Conservation (phyloP, 129 eudicot species). For the Tagetes erecta region DNA sequence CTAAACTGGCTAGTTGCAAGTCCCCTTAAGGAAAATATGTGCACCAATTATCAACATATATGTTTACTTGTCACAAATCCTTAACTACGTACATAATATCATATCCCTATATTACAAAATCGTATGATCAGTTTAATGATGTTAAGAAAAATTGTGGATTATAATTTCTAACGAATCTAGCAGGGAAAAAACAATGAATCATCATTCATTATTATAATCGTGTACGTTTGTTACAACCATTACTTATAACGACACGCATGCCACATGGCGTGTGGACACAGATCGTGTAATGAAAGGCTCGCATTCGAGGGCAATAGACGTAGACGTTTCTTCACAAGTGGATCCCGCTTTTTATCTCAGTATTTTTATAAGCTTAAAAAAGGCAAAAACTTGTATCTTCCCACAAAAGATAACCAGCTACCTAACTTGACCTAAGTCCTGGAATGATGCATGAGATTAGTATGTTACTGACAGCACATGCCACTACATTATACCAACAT, state of each 20-base stretch:
- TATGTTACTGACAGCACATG: constrained; percentile 27
- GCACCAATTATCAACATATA: too few species aligned
- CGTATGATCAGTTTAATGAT: neutral
- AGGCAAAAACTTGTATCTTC: constrained; percentile 69
- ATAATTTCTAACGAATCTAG: constrained; percentile 6
- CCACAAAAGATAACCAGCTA: constrained; percentile 40
- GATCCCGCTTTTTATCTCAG: constrained; percentile 66
- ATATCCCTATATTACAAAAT: neutral
- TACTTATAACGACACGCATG: constrained; percentile 12
- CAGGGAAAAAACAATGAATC: neutral
- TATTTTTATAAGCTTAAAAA: constrained; percentile 58
- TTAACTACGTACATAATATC: neutral
- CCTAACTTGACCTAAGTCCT: constrained; percentile 13
- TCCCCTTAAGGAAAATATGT: too few species aligned
- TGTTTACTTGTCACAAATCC: neutral
- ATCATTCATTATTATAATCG: neutral
- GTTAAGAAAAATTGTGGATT: constrained; percentile 12
- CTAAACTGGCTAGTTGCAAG: too few species aligned
- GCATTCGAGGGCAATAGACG: constrained; percentile 58
- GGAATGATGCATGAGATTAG: constrained; percentile 12
- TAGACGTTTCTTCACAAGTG: constrained; percentile 60
- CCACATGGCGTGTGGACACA: constrained; percentile 54
- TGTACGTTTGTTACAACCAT: constrained; percentile 1
- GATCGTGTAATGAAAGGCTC: constrained; percentile 73
- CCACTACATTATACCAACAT: constrained; percentile 18